phyloP scores from a whole-genome alignment of 2,329 filamentous ascomycete genomes.

The Ophiostoma australiae region DNA sequence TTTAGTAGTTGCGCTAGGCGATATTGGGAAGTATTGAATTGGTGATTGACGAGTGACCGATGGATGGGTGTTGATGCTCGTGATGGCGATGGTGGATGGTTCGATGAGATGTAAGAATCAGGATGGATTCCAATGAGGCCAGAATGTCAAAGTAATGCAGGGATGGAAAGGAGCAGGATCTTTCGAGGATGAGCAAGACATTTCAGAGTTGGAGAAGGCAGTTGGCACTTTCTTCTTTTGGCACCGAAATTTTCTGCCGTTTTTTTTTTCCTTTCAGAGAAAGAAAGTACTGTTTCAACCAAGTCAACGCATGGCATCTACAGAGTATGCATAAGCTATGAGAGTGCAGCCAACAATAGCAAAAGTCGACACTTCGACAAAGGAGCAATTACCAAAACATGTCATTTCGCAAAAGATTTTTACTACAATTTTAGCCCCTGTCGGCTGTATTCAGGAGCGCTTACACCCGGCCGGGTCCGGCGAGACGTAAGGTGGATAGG shows the following conservation, averaged over 20 bases:
- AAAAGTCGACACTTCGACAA: neutral
- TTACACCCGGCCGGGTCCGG: neutral
- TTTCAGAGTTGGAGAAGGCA: neutral
- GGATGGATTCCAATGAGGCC: neutral
- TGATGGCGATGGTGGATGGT: neutral
- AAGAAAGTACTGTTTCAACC: no score
- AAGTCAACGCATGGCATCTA: no score
- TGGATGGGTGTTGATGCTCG: neutral
- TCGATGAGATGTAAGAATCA: neutral
- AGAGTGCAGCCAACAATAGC: neutral
- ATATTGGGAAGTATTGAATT: neutral
- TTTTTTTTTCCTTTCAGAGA: neutral
- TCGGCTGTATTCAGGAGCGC: neutral
- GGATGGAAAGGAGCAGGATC: neutral
- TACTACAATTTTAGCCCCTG: neutral
- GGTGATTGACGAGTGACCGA: neutral
- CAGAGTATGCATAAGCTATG: neutral
- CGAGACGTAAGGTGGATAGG: neutral
- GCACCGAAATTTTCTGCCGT: conserved; percentile 2
- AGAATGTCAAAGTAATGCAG: neutral
- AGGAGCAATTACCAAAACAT: neutral
- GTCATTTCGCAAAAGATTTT: neutral
- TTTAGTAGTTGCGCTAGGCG: neutral
- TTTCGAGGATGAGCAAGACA: neutral
- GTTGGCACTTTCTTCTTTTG: neutral